A percentile compares a stretch with the other conserved stretches of the same genome.
phyloP scores from a whole-genome alignment of 371 early-diverging fungal species.

The Mucor sp. region DNA sequence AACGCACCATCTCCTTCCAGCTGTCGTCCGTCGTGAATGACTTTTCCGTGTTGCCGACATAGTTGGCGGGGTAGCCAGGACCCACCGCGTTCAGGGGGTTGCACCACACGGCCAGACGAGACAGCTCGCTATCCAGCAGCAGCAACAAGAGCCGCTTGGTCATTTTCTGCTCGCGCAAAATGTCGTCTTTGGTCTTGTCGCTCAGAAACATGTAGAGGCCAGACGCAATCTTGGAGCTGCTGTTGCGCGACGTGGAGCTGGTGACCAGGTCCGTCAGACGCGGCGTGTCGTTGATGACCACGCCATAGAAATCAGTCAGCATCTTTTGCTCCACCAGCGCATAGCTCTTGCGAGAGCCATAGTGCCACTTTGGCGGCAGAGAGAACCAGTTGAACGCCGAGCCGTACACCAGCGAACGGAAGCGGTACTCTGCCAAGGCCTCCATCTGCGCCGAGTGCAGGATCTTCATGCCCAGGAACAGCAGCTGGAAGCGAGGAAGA shows the following conservation, averaged over 20 bases:
- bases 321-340: constrained; percentile 69
- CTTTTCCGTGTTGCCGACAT: constrained; percentile 48
- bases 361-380: constrained; percentile 67
- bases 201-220: constrained; percentile 49
- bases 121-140: constrained; percentile 87
- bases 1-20: constrained; percentile 75
- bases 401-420: constrained; percentile 65
- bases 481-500: constrained; percentile 77
- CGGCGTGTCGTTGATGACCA: constrained; percentile 69
- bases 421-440: constrained; percentile 63
- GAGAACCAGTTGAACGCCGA: constrained; percentile 81
- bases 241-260: constrained; percentile 39
- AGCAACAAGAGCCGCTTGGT: constrained; percentile 64
- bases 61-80: constrained; percentile 43
- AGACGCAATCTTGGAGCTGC: constrained; percentile 36
- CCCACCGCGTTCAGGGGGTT: constrained; percentile 65
- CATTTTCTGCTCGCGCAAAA: constrained; percentile 22
- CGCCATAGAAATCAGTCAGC: constrained; percentile 67
- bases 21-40: constrained; percentile 53
- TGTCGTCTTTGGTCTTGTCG: constrained; percentile 40
- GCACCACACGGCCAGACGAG: constrained; percentile 80
- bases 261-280: constrained; percentile 54
- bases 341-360: constrained; percentile 71
- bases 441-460: constrained; percentile 72
- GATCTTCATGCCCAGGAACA: constrained; percentile 77